Conservation (phyloP, 2,329 filamentous ascomycete species). For the Sodiomyces alkalinus region DNA sequence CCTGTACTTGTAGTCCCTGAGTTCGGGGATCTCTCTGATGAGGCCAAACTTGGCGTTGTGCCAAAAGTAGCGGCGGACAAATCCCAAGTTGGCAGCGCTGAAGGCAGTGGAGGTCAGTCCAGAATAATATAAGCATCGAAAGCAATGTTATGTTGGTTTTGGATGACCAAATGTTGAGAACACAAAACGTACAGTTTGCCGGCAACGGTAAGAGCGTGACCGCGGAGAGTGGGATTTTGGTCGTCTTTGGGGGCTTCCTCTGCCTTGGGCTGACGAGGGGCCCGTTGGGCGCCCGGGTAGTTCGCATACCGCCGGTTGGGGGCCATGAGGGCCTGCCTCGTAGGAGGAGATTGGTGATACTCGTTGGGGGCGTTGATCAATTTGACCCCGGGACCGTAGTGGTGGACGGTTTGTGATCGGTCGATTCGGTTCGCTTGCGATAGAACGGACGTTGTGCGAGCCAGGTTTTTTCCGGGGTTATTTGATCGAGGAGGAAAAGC, state of each 20-base stretch:
- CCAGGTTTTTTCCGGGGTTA: too few species aligned
- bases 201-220: slow-evolving; percentile 44
- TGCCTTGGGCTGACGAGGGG: slow-evolving; percentile 1
- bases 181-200: slow-evolving; percentile 38
- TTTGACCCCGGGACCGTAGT: too few species aligned
- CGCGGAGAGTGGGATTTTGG: slow-evolving; percentile 56
- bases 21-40: slow-evolving; percentile 28
- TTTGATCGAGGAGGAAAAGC: too few species aligned
- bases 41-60: slow-evolving; percentile 44
- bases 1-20: slow-evolving; percentile 28
- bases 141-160: too few species aligned
- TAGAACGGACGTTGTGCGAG: too few species aligned
- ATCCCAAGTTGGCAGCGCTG: too few species aligned
- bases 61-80: slow-evolving; percentile 56
- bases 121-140: too few species aligned
- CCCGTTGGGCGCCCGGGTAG: slow-evolving; percentile 7
- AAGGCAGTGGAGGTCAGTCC: background rate
- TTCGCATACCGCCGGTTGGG: slow-evolving; percentile 8
- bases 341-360: background rate
- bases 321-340: slow-evolving; percentile 3
- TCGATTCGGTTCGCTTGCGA: too few species aligned
- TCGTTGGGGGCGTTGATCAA: too few species aligned
- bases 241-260: slow-evolving; percentile 18
- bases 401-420: too few species aligned
- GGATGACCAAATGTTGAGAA: too few species aligned